Base-by-base conservation (phyloP, 768 basidiomycete species). In the Agaricus sinodeliciosus region DNA sequence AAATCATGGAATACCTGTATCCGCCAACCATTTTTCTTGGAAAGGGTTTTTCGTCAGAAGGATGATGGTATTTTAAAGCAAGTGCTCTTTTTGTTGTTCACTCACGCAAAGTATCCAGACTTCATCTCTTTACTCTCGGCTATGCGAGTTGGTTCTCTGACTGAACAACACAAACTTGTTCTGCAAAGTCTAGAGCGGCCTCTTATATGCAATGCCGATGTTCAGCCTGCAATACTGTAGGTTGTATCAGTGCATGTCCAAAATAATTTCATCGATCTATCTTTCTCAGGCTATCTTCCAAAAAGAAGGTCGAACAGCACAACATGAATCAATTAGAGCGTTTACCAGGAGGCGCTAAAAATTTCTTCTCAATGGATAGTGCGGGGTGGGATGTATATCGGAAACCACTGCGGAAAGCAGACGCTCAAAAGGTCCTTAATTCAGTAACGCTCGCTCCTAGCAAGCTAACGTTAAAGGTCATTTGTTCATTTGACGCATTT, bases 81-180 rank as follows among this genome's bases (percentile, higher is more conserved):
- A 15, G 2, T 15, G 4, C 37, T 22, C 37, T 16, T 15, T 16
- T 39, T 15, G 7, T 39, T 12, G 12, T 39, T n/a, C 5, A 13
- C 37, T 16, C 15, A 15, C 37, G 11, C 31, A 31, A 9, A 16
- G 13, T 39, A n/a, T n/a, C 13, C 49, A 89, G 90, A 73, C 18
- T 94, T 95, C 65, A 77, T 95, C 46, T 75, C 85, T 62, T 88
- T 95, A 73, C 73, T 96, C 50, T 89, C 90, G 59, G 83, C 91
- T 61, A 93, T 95, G 86, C 81, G 93, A 15, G 80, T 81, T 51
- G 93, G 91, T 0, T 65, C 60, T 6, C 67, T 94, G 27, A 73
- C 76, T 0, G 57, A 63, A 2, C 58, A 67, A 12, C 87, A 90
- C 11, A 76, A 87, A 49, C 40, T 58, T 19, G 72, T 67, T 40